Conservation (phyloP, 257 asterid species). For the Solanum verrucosum region DNA sequence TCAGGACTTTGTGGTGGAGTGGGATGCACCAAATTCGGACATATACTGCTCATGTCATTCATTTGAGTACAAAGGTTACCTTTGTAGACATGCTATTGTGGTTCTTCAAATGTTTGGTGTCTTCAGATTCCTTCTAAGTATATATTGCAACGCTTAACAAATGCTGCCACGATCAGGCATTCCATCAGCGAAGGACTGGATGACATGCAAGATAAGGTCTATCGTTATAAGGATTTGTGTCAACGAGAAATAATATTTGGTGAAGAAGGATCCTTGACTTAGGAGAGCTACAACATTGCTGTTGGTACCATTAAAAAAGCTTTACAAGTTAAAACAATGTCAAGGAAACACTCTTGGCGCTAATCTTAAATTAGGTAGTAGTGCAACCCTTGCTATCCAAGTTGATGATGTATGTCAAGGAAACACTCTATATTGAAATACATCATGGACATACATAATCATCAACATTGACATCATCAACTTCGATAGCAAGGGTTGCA, state of each 20-base stretch:
- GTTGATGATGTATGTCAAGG: background rate
- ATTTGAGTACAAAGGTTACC: constrained; percentile 65
- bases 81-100: constrained; percentile 49
- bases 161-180: background rate
- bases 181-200: background rate
- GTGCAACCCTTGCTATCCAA: background rate
- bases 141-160: background rate
- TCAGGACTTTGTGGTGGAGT: constrained; percentile 21
- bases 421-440: no score
- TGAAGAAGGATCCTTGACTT: background rate
- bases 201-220: background rate
- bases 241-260: background rate
- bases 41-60: constrained; percentile 36
- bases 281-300: background rate
- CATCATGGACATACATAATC: no score
- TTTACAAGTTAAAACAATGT: background rate
- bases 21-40: no score
- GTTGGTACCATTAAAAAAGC: background rate
- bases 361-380: background rate
- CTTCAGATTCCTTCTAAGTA: background rate
- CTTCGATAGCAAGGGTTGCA: background rate
- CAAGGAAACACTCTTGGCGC: background rate
- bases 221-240: background rate
- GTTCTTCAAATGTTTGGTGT: background rate
- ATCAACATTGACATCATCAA: no score